Conservation (phyloP, 441 rosid species). For the Populus hybrid region DNA sequence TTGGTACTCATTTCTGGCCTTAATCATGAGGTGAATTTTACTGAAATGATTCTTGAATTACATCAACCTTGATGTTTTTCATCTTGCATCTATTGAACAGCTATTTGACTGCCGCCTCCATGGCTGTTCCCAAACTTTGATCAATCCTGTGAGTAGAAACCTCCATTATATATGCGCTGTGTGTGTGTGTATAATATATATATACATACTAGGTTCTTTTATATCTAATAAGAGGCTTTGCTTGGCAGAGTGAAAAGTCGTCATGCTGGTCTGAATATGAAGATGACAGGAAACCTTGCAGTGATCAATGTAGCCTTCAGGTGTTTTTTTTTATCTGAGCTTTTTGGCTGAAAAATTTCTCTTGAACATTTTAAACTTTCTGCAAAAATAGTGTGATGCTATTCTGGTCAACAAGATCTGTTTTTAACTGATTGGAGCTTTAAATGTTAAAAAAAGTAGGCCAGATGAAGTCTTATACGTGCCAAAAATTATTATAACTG, state of each 20-base stretch:
- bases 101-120: slow-evolving; percentile 76
- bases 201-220: not conserved
- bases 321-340: slow-evolving; percentile 32
- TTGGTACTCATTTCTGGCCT: slow-evolving; percentile 46
- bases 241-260: slow-evolving; percentile 61
- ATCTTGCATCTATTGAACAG: slow-evolving; percentile 43
- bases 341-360: not conserved
- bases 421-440: not conserved
- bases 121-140: slow-evolving; percentile 68
- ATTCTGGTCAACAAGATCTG: not conserved
- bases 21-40: slow-evolving; percentile 7
- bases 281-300: slow-evolving; percentile 66
- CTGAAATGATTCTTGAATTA: slow-evolving; percentile 14
- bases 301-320: slow-evolving; percentile 70
- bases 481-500: not conserved
- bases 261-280: slow-evolving; percentile 53
- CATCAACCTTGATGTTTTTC: slow-evolving; percentile 22
- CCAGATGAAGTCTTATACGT: slow-evolving; percentile 1
- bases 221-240: slow-evolving; percentile 25
- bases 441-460: not conserved
- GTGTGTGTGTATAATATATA: not conserved
- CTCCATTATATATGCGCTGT: not conserved
- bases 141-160: slow-evolving; percentile 53
- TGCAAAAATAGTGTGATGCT: not conserved
- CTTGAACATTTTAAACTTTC: not conserved